A percentile compares a stretch with the other conserved stretches of the same genome.
Conservation (phyloP, 148 eudicot genomes). For the Rhododendron williamsianum region DNA sequence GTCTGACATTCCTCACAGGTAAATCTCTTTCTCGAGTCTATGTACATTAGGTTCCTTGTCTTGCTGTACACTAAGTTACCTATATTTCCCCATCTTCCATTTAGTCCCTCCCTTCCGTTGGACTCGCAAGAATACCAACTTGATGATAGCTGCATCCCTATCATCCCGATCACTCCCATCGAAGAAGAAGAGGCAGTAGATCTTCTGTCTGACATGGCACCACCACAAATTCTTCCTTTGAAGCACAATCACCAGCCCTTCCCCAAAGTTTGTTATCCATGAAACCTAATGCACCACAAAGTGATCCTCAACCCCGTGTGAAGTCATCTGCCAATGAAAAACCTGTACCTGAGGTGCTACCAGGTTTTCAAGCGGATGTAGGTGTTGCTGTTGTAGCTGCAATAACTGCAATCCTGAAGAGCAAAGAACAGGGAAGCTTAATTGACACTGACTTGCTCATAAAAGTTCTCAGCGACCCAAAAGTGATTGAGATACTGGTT, state of each 20-base stretch:
- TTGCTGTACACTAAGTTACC: slow-evolving; percentile 1
- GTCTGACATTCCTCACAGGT: slow-evolving; percentile 51
- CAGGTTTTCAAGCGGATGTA: slow-evolving; percentile 35
- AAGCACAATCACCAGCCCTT: slow-evolving; percentile 11
- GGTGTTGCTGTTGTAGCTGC: slow-evolving; percentile 44
- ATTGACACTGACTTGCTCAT: slow-evolving; percentile 51
- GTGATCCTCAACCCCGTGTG: slow-evolving; percentile 11
- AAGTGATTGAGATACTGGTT: slow-evolving; percentile 33
- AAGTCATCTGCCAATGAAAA: slow-evolving; percentile 19
- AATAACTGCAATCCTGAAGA: slow-evolving; percentile 32
- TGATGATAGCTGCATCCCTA: slow-evolving; percentile 38
- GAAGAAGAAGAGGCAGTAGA: slow-evolving; percentile 40
- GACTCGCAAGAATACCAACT: slow-evolving; percentile 22
- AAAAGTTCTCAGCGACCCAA: slow-evolving; percentile 44
- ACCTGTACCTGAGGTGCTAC: slow-evolving; percentile 14
- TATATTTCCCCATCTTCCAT: slow-evolving; percentile 14
- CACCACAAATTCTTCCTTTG: slow-evolving; percentile 4
- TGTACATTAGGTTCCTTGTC: background rate
- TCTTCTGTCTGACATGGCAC: background rate
- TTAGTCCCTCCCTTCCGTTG: slow-evolving; percentile 35
- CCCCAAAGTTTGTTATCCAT: background rate
- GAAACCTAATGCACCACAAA: background rate
- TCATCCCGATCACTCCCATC: slow-evolving; percentile 45
- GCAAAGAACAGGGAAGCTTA: slow-evolving; percentile 35
- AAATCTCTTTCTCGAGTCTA: slow-evolving; percentile 4